phyloP scores from a whole-genome alignment of 2,329 filamentous ascomycete species.

The Akanthomyces uredinophilus region DNA sequence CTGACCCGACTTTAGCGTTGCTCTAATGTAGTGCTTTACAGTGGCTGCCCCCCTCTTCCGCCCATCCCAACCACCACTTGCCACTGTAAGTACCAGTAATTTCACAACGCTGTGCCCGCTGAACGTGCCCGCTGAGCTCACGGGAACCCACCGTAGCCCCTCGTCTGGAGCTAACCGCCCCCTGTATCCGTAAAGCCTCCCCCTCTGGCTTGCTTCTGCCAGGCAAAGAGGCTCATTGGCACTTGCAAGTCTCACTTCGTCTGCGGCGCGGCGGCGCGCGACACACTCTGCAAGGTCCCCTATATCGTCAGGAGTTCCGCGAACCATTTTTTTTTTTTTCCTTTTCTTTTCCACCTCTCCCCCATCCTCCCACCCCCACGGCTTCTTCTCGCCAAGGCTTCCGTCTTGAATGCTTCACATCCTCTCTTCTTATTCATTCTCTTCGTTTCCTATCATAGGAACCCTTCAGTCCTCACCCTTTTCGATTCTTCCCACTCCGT shows the following conservation, averaged over 20 bases:
- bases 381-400: neutral
- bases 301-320: slow-evolving; percentile 1
- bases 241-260: neutral
- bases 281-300: neutral
- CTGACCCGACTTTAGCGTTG: neutral
- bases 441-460: neutral
- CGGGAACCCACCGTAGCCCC: neutral
- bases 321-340: neutral
- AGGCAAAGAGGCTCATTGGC: neutral
- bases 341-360: neutral
- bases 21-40: neutral
- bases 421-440: neutral
- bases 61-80: neutral
- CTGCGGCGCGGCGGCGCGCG: neutral
- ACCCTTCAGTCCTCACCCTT: neutral
- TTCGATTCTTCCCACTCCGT: neutral
- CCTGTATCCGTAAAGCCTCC: neutral
- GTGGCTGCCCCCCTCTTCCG: neutral
- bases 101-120: neutral
- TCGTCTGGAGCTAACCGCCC: neutral
- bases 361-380: slow-evolving; percentile 2
- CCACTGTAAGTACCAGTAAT: neutral
- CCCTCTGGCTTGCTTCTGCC: neutral
- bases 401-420: neutral
- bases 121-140: neutral